Evolutionary conservation across 768 basidiomycete genomes (phyloP).

Genomic region (Rubroboletus pulcherrimus): DNA sequence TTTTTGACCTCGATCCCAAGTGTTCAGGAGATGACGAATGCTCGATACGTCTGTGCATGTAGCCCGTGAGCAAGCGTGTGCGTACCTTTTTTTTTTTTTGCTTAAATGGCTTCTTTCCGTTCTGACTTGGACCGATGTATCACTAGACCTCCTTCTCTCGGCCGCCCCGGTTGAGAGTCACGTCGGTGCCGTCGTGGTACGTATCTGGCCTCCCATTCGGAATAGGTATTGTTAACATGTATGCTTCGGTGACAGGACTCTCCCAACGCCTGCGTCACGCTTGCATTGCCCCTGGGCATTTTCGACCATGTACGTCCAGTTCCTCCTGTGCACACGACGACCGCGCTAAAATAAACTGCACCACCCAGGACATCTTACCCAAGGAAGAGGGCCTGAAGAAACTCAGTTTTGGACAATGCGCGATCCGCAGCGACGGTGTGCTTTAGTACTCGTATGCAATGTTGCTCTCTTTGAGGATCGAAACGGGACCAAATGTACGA

Average conservation of each 20-base stretch:
- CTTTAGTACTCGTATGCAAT: constrained; percentile 24
- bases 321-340: background rate
- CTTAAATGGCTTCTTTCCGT: background rate
- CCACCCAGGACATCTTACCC: constrained; percentile 59
- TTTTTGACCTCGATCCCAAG: background rate
- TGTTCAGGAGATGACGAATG: background rate
- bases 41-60: background rate
- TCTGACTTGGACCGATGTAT: background rate
- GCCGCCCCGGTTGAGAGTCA: constrained; percentile 70
- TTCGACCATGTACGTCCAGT: constrained; percentile 56
- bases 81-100: constrained; percentile 8
- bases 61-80: constrained; percentile 79
- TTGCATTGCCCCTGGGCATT: constrained; percentile 73
- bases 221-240: background rate
- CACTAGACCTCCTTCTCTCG: constrained; percentile 59
- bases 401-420: constrained; percentile 60
- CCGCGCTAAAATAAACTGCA: background rate
- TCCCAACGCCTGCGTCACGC: constrained; percentile 73
- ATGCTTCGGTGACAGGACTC: constrained; percentile 46
- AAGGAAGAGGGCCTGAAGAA: constrained; percentile 59
- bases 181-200: constrained; percentile 65
- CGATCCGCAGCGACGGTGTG: constrained; percentile 61
- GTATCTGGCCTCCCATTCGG: constrained; percentile 18
- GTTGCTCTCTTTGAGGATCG: background rate
- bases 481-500: background rate